Percentiles rank a stretch among this genome's conserved stretches.
Evolutionary conservation across 495 filamentous ascomycete genomes (phyloP).

Genomic region (Letharia lupina): DNA sequence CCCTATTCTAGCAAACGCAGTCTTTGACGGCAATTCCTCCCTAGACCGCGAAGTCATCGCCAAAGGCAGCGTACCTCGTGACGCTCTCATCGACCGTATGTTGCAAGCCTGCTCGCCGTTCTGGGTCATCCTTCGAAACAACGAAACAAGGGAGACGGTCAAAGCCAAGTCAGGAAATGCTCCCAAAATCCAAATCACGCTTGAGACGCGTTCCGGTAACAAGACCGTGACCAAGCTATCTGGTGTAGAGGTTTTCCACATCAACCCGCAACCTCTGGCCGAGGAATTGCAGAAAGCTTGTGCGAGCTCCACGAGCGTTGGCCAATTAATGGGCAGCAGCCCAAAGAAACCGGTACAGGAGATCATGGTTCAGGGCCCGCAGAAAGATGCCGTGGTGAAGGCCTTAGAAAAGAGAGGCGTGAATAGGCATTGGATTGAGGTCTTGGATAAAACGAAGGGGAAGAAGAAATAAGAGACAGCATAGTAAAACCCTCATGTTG

Average conservation of each 20-base stretch:
- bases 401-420: constrained; percentile 56
- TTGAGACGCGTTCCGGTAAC: constrained; percentile 59
- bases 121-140: constrained; percentile 49
- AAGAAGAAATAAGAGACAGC: constrained; percentile 42
- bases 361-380: constrained; percentile 62
- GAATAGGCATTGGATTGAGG: constrained; percentile 49
- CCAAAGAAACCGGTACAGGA: constrained; percentile 60
- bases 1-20: constrained; percentile 52
- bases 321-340: constrained; percentile 48
- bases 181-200: constrained; percentile 50
- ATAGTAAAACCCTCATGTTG: background rate
- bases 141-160: constrained; percentile 41
- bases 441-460: constrained; percentile 63
- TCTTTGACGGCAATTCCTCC: constrained; percentile 43
- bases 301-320: constrained; percentile 60
- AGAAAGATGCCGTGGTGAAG: constrained; percentile 50
- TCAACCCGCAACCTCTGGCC: constrained; percentile 52
- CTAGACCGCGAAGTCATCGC: constrained; percentile 50
- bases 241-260: constrained; percentile 54
- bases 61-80: constrained; percentile 52
- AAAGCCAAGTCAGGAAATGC: constrained; percentile 55
- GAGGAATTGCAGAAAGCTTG: constrained; percentile 66
- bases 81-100: constrained; percentile 54
- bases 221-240: constrained; percentile 60
- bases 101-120: constrained; percentile 44